Base-by-base conservation (phyloP, 2,329 filamentous ascomycete species). In the Bipolaris sorokiniana region DNA sequence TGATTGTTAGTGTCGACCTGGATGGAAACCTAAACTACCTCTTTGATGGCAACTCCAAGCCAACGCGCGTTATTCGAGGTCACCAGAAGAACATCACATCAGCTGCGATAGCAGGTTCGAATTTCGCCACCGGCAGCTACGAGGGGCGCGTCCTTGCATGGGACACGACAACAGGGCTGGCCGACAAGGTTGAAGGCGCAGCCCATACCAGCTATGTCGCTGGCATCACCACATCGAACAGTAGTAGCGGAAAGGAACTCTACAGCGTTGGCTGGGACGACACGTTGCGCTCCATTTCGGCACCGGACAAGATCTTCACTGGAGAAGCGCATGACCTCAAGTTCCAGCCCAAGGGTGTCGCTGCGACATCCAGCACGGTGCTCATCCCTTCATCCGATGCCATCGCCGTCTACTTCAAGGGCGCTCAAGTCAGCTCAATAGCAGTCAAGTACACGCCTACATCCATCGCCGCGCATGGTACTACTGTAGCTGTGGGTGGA, bases 211-310 rank as follows among this genome's bases (percentile, higher is more conserved):
- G 94, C 75, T 93, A 96, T 75, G 87, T 98, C 49, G 86, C 88
- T 3, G 90, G 90, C 48, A 88, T 99, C 62, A 81, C 88, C 2
- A 80, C 86, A 0, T 61, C 70, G 7, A 73, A 74, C 3, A 48
- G 64, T 13, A 69, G 65, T 26, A 56, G 61, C 38, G 75, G 76
- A 55, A 74, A 75, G 31, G 72, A 87, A 63, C 86, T 92, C n/a
- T 93, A 91, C 79, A 94, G 89, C 69, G 90, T 94, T 51, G 93
- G 89, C 62, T 99, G 94, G 95, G 95, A 99, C 72, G 95, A 99
- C 75, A 92, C 89, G 1, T 82, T 98, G 34, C 89, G 92, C 61
- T 89, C 86, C 41, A 83, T 96, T 34, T 92, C 96, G 63, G 83
- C 89, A 56, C 83, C 87, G 0, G 86, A 88, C 50, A 89, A 87